phyloP scores from a whole-genome alignment of 108 stramenopile genomes.

The Parietichytrium sp. region DNA sequence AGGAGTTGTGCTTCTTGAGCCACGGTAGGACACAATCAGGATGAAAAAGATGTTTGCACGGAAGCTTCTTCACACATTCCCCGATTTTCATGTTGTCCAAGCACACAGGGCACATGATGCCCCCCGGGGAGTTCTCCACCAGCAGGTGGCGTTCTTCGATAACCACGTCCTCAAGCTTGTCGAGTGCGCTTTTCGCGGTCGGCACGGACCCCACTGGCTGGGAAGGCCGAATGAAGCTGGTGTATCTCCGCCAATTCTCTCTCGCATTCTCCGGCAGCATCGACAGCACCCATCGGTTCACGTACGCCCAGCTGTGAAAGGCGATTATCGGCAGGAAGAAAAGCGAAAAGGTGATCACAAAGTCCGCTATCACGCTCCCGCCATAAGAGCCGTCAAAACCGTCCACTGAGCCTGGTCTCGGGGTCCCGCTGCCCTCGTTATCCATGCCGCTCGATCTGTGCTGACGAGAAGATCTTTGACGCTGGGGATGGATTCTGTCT shows the following conservation, averaged over 20 bases:
- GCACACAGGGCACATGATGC: slow-evolving; percentile 48
- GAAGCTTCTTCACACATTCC: slow-evolving; percentile 47
- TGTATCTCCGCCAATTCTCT: not conserved
- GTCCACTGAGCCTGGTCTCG: not conserved
- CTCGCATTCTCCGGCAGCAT: not conserved
- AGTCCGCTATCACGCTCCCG: not conserved
- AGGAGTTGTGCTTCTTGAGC: slow-evolving; percentile 58
- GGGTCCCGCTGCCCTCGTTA: not conserved
- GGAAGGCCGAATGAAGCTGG: not conserved
- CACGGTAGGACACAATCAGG: slow-evolving; percentile 49
- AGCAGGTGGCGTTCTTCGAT: slow-evolving; percentile 12
- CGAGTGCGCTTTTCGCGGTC: not conserved
- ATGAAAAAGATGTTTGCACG: slow-evolving; percentile 54
- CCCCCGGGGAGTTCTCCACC: not conserved
- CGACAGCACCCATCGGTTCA: not conserved
- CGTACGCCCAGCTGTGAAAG: not conserved
- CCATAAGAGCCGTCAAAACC: slow-evolving; percentile 1
- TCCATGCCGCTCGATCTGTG: not conserved
- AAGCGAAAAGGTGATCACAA: not conserved
- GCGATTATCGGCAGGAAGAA: slow-evolving; percentile 24
- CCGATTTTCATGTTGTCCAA: slow-evolving; percentile 47
- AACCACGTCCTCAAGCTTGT: not conserved
- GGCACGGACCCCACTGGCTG: not conserved
- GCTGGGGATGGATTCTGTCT: not conserved
- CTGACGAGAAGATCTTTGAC: not conserved